Evolutionary conservation across 2,329 filamentous ascomycete genomes (phyloP), one percentile per base, ranked within the genome.

Genomic region (Ambrosiella cleistominuta): DNA sequence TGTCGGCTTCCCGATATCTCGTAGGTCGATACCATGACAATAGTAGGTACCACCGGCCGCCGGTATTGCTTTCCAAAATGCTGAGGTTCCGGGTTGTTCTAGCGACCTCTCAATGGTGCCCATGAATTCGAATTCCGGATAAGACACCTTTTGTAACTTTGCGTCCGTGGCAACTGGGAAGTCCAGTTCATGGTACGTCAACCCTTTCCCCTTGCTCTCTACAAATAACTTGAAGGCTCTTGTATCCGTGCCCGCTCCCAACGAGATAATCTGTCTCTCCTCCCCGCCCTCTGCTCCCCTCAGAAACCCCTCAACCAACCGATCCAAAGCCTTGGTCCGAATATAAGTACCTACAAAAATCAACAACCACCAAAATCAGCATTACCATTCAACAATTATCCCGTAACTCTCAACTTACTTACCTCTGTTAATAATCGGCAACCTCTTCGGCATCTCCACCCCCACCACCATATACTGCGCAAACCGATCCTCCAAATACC

Each of bases 401-500:
- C 2, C 47, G 4, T 38, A 7, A 19, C 15, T 6, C 39, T 17
- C 7, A 50, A 13, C 6, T 36, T 69, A 13, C 6, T 36, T 69
- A 88, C 91, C 91, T 80, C 91, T 76, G 67, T 98, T 97, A 66
- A 98, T 95, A 62, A 98, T 87, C 56, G 93, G 93, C 62, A 94
- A 76, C 60, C 91, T 77, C 63, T 86, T 78, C 11, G 80, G 27
- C 11, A 71, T 61, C 73, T 75, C 70, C 12, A 65, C 57, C 61
- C 64, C 66, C 58, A 77, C 72, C 1, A 85, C 82, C 67, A 96
- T 88, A 57, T 76, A 75, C 57, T 72, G 72, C 1, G 89, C 88
- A 70, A 85, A 97, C 0, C 79, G 79, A 66, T 98, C 93, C 1
- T 86, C 72, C 1, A 98, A 74, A 68, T 97, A 97, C 38, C 88